These are phyloP conservation scores for Flagelloscypha sp. DNA, from an alignment of 768 basidiomycete species.

Conservation along the genomic window DNA sequence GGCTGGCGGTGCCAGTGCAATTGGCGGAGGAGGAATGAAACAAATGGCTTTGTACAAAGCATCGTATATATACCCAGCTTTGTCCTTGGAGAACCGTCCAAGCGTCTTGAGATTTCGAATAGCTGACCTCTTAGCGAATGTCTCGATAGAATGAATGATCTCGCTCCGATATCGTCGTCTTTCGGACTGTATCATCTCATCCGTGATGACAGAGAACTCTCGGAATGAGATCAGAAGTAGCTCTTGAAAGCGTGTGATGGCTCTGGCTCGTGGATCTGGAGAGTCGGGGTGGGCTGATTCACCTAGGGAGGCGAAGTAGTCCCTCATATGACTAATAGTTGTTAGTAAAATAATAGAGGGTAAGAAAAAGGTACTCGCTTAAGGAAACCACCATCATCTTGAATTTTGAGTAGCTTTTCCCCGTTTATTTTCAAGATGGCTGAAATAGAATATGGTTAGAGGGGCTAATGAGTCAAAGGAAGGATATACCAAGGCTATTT, in stretches of 20 bases:
- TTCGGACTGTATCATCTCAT: conserved; percentile 86
- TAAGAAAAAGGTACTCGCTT: conserved; percentile 58
- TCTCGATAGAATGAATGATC: conserved; percentile 88
- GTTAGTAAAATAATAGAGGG: conserved; percentile 2
- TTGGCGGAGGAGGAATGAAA: conserved; percentile 59
- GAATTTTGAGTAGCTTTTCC: conserved; percentile 81
- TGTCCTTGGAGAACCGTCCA: conserved; percentile 79
- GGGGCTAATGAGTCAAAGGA: not conserved
- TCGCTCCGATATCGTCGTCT: conserved; percentile 80
- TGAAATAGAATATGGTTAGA: conserved; percentile 21
- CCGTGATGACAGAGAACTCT: conserved; percentile 93
- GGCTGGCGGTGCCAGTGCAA: conserved; percentile 37
- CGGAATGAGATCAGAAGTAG: conserved; percentile 94
- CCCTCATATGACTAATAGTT: conserved; percentile 72
- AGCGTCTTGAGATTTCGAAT: conserved; percentile 78
- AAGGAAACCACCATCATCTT: conserved; percentile 96
- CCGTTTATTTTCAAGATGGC: conserved; percentile 98
- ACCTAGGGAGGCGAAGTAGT: conserved; percentile 89
- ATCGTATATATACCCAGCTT: conserved; percentile 87
- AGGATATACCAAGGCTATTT: conserved; percentile 45
- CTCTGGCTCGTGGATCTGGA: conserved; percentile 77
- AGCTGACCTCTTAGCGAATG: conserved; percentile 87
- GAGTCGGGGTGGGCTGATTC: conserved; percentile 91
- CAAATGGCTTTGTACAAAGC: conserved; percentile 82
- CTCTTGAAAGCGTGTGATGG: conserved; percentile 97